Percentiles rank a stretch among this genome's conserved stretches.
Conservation (phyloP, 192 early-diverging fungal genomes). For the Haplosporangium gracile region DNA sequence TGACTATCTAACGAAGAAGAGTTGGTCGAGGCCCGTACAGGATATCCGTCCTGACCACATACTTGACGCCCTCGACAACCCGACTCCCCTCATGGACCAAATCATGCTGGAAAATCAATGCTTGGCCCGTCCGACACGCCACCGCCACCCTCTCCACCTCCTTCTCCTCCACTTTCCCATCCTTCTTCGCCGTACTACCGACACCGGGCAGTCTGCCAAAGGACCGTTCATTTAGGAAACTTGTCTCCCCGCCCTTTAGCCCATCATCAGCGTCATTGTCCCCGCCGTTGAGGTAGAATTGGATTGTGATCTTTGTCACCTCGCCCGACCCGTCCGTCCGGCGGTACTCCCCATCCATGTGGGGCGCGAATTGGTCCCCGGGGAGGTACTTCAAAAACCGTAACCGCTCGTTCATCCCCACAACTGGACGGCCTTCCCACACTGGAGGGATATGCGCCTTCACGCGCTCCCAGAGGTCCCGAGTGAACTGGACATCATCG, state of each 20-base stretch:
- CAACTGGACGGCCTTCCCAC: conserved; percentile 21
- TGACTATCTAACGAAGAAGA: background rate
- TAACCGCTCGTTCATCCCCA: conserved; percentile 59
- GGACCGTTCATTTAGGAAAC: conserved; percentile 29
- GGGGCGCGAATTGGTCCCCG: conserved; percentile 44
- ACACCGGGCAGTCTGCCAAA: background rate
- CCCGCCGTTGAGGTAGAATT: conserved; percentile 62
- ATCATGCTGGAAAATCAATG: conserved; percentile 57
- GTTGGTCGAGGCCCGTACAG: conserved; percentile 40
- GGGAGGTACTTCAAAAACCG: conserved; percentile 57
- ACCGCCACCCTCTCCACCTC: conserved; percentile 24
- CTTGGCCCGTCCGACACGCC: conserved; percentile 30
- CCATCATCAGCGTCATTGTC: conserved; percentile 40
- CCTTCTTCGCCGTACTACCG: conserved; percentile 12
- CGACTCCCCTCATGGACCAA: conserved; percentile 60
- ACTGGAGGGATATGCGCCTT: conserved; percentile 28
- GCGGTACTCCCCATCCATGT: conserved; percentile 56
- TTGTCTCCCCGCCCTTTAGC: conserved; percentile 48
- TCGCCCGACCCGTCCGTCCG: conserved; percentile 51
- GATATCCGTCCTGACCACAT: conserved; percentile 62
- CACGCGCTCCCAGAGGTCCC: conserved; percentile 41
- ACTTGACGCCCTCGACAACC: conserved; percentile 58
- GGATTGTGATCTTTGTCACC: conserved; percentile 57
- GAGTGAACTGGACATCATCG: conserved; percentile 37
- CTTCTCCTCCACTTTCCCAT: conserved; percentile 12